These are phyloP conservation scores for Wickerhamomyces hampshirensis DNA, from an alignment of 805 yeast genomes.

Conservation along the genomic window DNA sequence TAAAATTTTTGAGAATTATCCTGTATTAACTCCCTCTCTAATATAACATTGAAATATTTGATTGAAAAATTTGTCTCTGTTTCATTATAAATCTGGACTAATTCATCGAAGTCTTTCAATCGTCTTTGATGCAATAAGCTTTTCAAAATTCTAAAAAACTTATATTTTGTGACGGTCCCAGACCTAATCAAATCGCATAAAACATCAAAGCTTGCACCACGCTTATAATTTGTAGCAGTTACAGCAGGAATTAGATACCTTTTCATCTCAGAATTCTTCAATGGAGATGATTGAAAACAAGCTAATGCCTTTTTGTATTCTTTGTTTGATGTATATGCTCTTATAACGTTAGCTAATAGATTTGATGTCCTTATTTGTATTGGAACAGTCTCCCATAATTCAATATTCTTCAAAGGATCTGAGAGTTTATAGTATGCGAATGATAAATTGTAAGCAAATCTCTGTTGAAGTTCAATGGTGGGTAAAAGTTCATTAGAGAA, in stretches of 20 bases:
- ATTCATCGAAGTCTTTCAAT: slow-evolving; percentile 7
- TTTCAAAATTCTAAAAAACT: slow-evolving; percentile 1
- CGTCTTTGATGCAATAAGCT: not conserved
- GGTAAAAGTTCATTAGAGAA: not conserved
- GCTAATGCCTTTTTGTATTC: slow-evolving; percentile 5
- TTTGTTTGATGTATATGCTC: slow-evolving; percentile 6
- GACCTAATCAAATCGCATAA: slow-evolving; percentile 1
- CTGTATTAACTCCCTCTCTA: slow-evolving; percentile 4
- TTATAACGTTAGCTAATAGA: slow-evolving; percentile 7
- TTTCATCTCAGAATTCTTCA: slow-evolving; percentile 5
- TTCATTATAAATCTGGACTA: slow-evolving; percentile 1
- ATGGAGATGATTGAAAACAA: not conserved
- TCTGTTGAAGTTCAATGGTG: not conserved
- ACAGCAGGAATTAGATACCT: slow-evolving; percentile 9
- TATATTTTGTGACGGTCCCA: slow-evolving; percentile 1
- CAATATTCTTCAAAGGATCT: slow-evolving; percentile 1
- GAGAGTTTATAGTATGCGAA: slow-evolving; percentile 9
- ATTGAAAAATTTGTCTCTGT: not conserved
- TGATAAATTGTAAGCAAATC: slow-evolving; percentile 5
- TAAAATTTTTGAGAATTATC: slow-evolving; percentile 4
- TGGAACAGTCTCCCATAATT: slow-evolving; percentile 6
- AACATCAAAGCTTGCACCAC: slow-evolving; percentile 2
- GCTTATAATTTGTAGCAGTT: slow-evolving; percentile 4
- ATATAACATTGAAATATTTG: slow-evolving; percentile 7
- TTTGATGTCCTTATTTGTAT: not conserved